Base-by-base conservation (phyloP, 1,139 yeast genomes). In the Pichia sp. region DNA sequence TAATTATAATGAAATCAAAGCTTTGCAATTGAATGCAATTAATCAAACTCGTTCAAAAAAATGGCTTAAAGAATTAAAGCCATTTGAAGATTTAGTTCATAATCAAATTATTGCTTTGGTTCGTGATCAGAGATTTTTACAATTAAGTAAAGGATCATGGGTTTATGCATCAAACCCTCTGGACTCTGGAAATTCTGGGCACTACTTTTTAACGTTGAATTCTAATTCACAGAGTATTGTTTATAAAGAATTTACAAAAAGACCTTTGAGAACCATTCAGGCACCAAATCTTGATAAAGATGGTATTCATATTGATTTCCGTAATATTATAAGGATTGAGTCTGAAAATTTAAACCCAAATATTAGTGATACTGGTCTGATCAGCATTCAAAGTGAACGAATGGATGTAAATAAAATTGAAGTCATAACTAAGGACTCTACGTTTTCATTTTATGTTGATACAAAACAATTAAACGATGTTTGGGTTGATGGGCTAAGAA, bases 131-230 rank as follows among this genome's bases (percentile, higher is more conserved):
- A 71, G 95, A 54, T 78, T 83, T 38, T 66, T 83, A 45, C 81
- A 81, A 56, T 64, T 87, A 43, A 76, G 87, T 36, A 78, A 77
- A 55, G 96, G 96, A 4, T 76, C 87, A 3, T 87, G 95, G 95
- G 92, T 85, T n/a, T 81, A 71, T 56, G 73, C 82, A 3, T 84
- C 80, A 43, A 67, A 71, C 44, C 87, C 87, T 40, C 71, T 80
- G 2, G 78, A 75, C 45, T 59, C 68, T 25, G 61, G 63, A 26
- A 60, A 63, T 25, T 30, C 39, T 24, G 30, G 27, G n/a, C 51
- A 49, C 39, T 80, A 72, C 59, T 86, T 77, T 59, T 70, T 86
- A 36, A 70, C 78, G 9, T 66, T 87, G 37, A 80, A 92, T 2
- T 87, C 94, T n/a, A 82, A 83, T 61, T 74, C 86, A 56, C 74